Evolutionary conservation across 2,329 filamentous ascomycete species (phyloP).

Genomic region (Aspergillus brunneoviolaceus): DNA sequence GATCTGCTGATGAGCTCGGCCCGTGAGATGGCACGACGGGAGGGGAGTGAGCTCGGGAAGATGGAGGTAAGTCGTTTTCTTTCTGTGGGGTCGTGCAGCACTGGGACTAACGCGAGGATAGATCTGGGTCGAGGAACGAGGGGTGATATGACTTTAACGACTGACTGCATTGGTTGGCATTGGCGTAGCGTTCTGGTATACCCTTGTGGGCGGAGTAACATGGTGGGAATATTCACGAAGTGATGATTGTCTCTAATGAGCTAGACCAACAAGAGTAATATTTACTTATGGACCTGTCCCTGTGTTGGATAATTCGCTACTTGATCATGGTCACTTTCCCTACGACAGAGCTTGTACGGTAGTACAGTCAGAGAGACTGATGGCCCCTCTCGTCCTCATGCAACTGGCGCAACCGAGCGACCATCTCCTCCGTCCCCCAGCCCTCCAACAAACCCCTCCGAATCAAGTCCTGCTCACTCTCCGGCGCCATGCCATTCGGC

Average conservation of each 20-base stretch:
- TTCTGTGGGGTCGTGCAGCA: background rate
- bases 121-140: slow-evolving; percentile 46
- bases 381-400: background rate
- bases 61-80: slow-evolving; percentile 72
- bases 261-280: background rate
- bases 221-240: background rate
- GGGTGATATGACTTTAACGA: slow-evolving; percentile 25
- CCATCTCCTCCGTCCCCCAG: slow-evolving; percentile 41
- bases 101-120: slow-evolving; percentile 21
- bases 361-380: background rate
- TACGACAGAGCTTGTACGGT: no score
- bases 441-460: slow-evolving; percentile 44
- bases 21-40: slow-evolving; percentile 67
- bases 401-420: slow-evolving; percentile 45
- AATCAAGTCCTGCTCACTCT: slow-evolving; percentile 58
- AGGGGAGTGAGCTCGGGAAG: slow-evolving; percentile 81
- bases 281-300: no score
- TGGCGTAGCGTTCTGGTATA: slow-evolving; percentile 15
- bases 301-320: no score
- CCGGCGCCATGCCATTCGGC: slow-evolving; percentile 59
- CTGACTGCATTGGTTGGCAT: slow-evolving; percentile 7
- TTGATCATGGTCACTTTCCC: no score
- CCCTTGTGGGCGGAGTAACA: slow-evolving; percentile 11
- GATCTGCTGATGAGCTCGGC: slow-evolving; percentile 78
- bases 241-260: background rate